Percentiles rank a stretch among this genome's conserved stretches.
Evolutionary conservation across 2,329 filamentous ascomycete genomes (phyloP).

Genomic region (Parascedosporium putredinis): DNA sequence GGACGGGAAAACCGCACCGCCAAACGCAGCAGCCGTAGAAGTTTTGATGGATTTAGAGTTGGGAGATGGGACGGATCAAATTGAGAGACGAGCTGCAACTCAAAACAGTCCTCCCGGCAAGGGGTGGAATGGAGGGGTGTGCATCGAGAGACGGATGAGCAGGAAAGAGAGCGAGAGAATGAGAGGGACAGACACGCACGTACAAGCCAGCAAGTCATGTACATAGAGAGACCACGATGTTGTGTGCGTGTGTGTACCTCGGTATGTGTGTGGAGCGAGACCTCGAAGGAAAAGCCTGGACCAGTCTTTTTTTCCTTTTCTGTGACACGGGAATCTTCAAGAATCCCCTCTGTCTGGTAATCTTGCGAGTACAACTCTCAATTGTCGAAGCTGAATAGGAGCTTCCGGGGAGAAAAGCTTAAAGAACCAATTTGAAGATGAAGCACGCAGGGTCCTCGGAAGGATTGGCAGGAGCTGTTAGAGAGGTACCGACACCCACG

Average conservation of each 20-base stretch:
- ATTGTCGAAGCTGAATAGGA: no score
- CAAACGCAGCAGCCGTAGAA: no score
- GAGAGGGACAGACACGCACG: no score
- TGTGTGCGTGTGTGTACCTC: no score
- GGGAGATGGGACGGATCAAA: slow-evolving; percentile 4
- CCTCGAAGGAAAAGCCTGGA: not conserved
- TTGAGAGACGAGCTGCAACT: not conserved
- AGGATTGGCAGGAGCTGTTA: no score
- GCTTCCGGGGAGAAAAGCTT: not conserved
- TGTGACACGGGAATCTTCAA: no score
- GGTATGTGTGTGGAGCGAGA: not conserved
- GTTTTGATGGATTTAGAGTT: not conserved
- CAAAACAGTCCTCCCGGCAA: not conserved
- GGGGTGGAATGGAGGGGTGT: not conserved
- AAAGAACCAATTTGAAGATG: not conserved
- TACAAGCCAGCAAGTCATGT: no score
- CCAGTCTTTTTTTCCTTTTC: not conserved
- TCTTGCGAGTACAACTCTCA: no score
- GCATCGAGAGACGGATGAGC: not conserved
- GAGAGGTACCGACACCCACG: not conserved
- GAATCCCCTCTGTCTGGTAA: no score
- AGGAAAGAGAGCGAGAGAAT: not conserved
- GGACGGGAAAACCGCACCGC: not conserved
- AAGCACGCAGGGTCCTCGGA: not conserved
- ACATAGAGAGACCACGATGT: no score